Evolutionary conservation across 2,329 filamentous ascomycete genomes (phyloP).

Genomic region (Pseudopyrenochaeta lycopersici): DNA sequence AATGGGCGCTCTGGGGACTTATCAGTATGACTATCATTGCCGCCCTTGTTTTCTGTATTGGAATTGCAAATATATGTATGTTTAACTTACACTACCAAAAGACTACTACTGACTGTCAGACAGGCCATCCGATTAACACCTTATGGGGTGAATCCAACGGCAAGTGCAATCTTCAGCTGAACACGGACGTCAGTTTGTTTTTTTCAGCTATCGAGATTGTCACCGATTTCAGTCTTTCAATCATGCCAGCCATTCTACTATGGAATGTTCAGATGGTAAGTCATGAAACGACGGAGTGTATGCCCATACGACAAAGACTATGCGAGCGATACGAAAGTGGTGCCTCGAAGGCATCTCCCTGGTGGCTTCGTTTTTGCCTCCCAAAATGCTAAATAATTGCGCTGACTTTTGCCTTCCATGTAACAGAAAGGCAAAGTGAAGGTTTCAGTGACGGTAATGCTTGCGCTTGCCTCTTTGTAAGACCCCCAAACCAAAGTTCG

Average conservation of each 20-base stretch:
- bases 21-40: constrained; percentile 22
- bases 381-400: not conserved
- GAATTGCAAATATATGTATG: constrained; percentile 31
- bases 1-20: constrained; percentile 15
- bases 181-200: constrained; percentile 30
- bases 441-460: constrained; percentile 50
- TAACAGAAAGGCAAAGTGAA: constrained; percentile 48
- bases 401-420: not conserved
- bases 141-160: constrained; percentile 31
- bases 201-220: constrained; percentile 32
- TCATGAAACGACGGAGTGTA: not conserved
- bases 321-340: too few species aligned
- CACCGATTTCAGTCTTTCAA: constrained; percentile 28
- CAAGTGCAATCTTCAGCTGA: constrained; percentile 27
- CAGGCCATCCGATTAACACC: constrained; percentile 29
- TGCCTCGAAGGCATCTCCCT: too few species aligned
- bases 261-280: constrained; percentile 32
- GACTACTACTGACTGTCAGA: not conserved
- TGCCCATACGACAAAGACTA: too few species aligned
- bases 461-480: constrained; percentile 54
- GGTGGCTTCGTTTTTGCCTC: too few species aligned
- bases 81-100: not conserved
- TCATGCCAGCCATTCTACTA: constrained; percentile 26
- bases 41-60: constrained; percentile 25
- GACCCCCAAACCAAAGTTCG: constrained; percentile 14